phyloP scores from a whole-genome alignment of 331 rosid species.

The Quercus phellos region DNA sequence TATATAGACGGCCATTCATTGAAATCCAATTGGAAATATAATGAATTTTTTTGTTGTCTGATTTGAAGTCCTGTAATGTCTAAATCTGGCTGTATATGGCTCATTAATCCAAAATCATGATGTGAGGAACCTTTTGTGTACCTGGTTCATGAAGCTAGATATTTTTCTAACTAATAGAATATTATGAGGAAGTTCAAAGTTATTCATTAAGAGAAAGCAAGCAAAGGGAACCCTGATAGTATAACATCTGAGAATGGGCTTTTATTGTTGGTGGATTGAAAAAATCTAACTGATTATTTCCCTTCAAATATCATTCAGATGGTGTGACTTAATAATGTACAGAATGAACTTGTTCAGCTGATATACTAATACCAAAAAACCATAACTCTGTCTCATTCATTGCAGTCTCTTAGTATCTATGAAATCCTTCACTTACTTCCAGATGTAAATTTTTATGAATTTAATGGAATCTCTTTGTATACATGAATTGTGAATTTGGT shows the following conservation, averaged over 20 bases:
- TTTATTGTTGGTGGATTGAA: neutral
- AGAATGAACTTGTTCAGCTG: neutral
- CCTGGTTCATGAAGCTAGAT: too few species aligned
- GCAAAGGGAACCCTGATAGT: neutral
- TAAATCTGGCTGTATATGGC: neutral
- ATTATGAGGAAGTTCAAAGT: neutral
- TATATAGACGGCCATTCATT: too few species aligned
- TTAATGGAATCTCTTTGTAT: neutral
- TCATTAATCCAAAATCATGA: neutral
- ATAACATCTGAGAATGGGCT: too few species aligned
- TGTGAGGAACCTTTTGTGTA: too few species aligned
- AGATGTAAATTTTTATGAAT: neutral
- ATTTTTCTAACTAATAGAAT: too few species aligned
- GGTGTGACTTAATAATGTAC: neutral
- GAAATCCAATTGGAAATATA: neutral
- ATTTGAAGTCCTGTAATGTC: too few species aligned
- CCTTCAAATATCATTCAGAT: neutral
- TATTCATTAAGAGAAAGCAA: neutral
- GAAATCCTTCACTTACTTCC: neutral
- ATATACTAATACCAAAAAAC: neutral
- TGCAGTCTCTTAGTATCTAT: neutral
- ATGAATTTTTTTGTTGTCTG: neutral
- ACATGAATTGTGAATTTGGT: too few species aligned
- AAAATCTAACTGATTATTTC: neutral
- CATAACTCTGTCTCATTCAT: neutral